Conservation (phyloP, 441 rosid species). For the Gossypium aridum region DNA sequence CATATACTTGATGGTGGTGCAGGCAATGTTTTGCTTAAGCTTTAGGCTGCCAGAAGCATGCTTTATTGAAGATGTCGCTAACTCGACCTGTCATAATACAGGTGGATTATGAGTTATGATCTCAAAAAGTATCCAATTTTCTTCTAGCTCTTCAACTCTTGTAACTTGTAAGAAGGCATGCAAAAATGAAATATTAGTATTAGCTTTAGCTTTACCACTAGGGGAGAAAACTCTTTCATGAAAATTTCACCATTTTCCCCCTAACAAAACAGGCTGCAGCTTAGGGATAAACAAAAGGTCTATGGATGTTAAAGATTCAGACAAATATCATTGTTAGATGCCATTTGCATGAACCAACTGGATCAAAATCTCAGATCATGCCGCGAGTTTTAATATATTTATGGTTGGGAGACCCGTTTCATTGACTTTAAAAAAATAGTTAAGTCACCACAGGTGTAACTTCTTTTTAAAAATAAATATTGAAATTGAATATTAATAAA, state of each 20-base stretch:
- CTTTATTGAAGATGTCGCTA: conserved; percentile 28
- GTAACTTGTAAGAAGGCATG: neutral
- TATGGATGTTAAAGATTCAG: neutral
- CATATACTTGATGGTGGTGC: conserved; percentile 13
- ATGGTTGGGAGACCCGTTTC: no score
- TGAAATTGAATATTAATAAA: no score
- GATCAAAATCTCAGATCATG: neutral
- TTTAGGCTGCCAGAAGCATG: conserved; percentile 82
- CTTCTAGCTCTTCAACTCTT: neutral
- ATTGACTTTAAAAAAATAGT: no score
- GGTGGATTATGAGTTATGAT: neutral
- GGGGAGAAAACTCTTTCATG: neutral
- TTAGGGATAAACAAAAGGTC: neutral
- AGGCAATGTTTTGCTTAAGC: conserved; percentile 96
- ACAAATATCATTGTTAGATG: neutral
- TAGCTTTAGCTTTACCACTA: neutral
- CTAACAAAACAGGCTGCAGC: neutral
- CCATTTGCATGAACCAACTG: neutral
- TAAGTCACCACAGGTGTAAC: no score
- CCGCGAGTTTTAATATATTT: no score
- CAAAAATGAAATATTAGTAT: neutral
- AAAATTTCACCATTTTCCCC: neutral
- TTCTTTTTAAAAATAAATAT: no score
- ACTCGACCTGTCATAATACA: conserved; percentile 2
- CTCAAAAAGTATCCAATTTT: neutral